Evolutionary conservation across 2,329 filamentous ascomycete genomes (phyloP), one percentile per base, ranked within the genome.

Genomic region (Penicillium brevicompactum): DNA sequence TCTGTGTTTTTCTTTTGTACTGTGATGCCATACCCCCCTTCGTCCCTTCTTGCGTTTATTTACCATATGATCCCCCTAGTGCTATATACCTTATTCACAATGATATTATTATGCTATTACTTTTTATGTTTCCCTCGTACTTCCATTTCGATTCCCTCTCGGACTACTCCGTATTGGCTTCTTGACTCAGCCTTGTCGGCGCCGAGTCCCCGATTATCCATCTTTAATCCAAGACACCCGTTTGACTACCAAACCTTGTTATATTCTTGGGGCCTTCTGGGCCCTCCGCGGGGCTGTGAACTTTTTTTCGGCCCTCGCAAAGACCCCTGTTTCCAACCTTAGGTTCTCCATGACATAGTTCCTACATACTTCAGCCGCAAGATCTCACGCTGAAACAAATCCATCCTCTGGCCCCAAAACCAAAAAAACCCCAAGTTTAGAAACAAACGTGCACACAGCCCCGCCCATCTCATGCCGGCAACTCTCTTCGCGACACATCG

Each of bases 11-110:
- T 46, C 50, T 32, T 45, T 32, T 49, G 46, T 43, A 49, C 42
- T 38, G 41, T 53, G 45, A 42, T 38, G 49, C 51, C 51, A 57
- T 53, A 57, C 46, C 54, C 53, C 56, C 57, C 24, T 43, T 45
- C 49, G 38, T 41, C 38, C 43, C 38, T 53, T 42, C 34, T 51
- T 48, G 42, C 55, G 21, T 40, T 31, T 34, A 30, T 4, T 27
- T 49, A 34, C 38, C 38, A 53, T 53, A 50, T 40, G 46, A 54
- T 16, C 38, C 21, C 42, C 42, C 11, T 46, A 41, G 41, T 54
- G 34, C 41, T 54, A 46, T 45, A 54, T 54, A 37, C 47, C 34
- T 34, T 51, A 51, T 51, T 46, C 40, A 54, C 24, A 53, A 32
- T 45, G 40, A 50, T 31, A 50, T 49, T 43, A 32, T 44, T 13